phyloP scores from a whole-genome alignment of 208 protist species.

The Crithidia fasciculata region DNA sequence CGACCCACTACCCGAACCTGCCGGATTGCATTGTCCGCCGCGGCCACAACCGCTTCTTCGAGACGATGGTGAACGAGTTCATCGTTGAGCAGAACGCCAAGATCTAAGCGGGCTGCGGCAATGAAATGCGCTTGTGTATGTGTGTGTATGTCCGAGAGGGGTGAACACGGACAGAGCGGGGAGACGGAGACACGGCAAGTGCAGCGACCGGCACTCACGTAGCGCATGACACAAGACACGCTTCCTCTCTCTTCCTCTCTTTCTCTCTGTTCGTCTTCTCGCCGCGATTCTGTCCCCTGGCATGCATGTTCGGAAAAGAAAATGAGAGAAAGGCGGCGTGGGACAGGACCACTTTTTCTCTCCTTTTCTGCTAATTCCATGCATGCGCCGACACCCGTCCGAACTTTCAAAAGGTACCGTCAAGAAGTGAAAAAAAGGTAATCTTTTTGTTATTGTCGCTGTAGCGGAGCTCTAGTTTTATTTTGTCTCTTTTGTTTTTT shows the following conservation, averaged over 20 bases:
- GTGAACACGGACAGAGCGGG: neutral
- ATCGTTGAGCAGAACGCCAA: constrained; percentile 26
- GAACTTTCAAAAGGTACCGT: no score
- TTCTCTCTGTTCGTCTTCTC: neutral
- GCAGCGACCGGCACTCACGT: neutral
- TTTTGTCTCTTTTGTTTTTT: constrained; percentile 1
- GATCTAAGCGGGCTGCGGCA: constrained; percentile 9
- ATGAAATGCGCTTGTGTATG: no score
- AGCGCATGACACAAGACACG: neutral
- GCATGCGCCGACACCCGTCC: no score
- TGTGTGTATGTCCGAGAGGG: neutral
- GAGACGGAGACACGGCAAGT: neutral
- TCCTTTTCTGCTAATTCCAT: neutral
- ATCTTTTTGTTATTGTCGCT: no score
- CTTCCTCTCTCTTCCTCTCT: neutral
- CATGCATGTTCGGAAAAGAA: neutral
- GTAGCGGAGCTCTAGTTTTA: neutral
- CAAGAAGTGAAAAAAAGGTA: no score
- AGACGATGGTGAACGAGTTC: constrained; percentile 66
- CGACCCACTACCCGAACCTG: constrained; percentile 46
- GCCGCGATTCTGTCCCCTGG: no score
- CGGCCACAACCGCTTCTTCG: constrained; percentile 49
- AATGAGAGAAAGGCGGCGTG: neutral
- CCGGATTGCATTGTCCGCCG: constrained; percentile 40
- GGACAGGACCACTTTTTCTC: neutral